Evolutionary conservation across 257 asterid genomes (phyloP).

Genomic region (Haberlea rhodopensis): DNA sequence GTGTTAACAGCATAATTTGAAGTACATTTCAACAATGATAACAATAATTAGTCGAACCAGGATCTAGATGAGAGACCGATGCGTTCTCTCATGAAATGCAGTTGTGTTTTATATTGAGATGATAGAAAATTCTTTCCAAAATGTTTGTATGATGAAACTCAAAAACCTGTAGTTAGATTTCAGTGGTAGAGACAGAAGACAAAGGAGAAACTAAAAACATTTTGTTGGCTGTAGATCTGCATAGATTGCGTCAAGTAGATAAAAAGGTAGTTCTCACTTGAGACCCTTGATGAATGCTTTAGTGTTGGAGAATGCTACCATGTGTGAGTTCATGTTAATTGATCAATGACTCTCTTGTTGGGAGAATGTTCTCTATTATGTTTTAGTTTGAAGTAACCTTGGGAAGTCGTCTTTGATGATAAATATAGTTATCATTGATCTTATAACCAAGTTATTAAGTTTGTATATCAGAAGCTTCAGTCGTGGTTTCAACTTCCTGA

Average conservation of each 20-base stretch:
- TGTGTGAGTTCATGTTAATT: neutral
- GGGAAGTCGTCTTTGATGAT: neutral
- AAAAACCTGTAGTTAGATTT: neutral
- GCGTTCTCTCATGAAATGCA: neutral
- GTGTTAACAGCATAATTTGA: neutral
- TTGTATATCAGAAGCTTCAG: constrained; percentile 63
- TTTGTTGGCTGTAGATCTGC: neutral
- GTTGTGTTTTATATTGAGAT: neutral
- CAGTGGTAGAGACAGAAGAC: neutral
- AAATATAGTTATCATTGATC: constrained; percentile 10
- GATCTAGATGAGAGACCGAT: neutral
- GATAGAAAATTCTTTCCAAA: neutral
- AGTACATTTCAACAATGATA: neutral
- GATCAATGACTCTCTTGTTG: neutral
- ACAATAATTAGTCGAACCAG: neutral
- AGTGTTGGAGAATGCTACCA: neutral
- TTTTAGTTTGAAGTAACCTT: constrained; percentile 3
- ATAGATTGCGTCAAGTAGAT: neutral
- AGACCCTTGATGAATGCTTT: neutral
- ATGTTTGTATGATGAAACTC: neutral
- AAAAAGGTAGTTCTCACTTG: neutral
- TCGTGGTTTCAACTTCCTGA: constrained; percentile 88
- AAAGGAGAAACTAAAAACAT: neutral
- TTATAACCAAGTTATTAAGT: constrained; percentile 18
- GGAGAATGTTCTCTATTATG: neutral